Percentiles rank a stretch among this genome's conserved stretches.
Evolutionary conservation across 345 rosid species (phyloP).

Genomic region (Bruguiera parviflora): DNA sequence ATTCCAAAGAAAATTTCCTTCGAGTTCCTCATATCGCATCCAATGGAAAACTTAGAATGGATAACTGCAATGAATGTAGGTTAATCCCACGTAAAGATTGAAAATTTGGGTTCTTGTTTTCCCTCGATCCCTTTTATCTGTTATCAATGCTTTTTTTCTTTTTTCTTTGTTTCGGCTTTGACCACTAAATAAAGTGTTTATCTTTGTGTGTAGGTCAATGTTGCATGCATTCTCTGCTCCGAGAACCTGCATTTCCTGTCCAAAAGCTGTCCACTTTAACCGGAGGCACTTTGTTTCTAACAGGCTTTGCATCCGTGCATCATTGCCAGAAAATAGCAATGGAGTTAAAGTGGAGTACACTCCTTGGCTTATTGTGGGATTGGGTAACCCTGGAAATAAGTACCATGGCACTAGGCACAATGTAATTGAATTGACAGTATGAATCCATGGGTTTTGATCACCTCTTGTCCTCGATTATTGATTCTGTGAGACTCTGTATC

Average conservation of each 20-base stretch:
- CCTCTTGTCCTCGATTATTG: slow-evolving; percentile 4
- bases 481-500: slow-evolving; percentile 16
- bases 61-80: too few species aligned
- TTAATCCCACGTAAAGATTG: too few species aligned
- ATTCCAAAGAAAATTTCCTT: too few species aligned
- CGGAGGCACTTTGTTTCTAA: slow-evolving; percentile 28
- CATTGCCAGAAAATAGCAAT: slow-evolving; percentile 32
- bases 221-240: slow-evolving; percentile 53
- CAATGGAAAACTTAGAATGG: too few species aligned
- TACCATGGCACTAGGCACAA: slow-evolving; percentile 93
- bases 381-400: slow-evolving; percentile 95
- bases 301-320: slow-evolving; percentile 46
- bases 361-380: slow-evolving; percentile 91
- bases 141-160: too few species aligned
- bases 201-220: slow-evolving; percentile 49
- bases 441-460: neutral
- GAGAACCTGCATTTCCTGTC: slow-evolving; percentile 36
- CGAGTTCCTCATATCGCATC: too few species aligned
- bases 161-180: too few species aligned
- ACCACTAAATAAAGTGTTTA: neutral
- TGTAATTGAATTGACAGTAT: slow-evolving; percentile 36
- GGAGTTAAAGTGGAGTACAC: slow-evolving; percentile 66
- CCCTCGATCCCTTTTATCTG: neutral
- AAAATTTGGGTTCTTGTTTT: neutral
- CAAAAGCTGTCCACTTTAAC: slow-evolving; percentile 23